Conservation (phyloP, 768 basidiomycete genomes). For the Sutorius australiensis region DNA sequence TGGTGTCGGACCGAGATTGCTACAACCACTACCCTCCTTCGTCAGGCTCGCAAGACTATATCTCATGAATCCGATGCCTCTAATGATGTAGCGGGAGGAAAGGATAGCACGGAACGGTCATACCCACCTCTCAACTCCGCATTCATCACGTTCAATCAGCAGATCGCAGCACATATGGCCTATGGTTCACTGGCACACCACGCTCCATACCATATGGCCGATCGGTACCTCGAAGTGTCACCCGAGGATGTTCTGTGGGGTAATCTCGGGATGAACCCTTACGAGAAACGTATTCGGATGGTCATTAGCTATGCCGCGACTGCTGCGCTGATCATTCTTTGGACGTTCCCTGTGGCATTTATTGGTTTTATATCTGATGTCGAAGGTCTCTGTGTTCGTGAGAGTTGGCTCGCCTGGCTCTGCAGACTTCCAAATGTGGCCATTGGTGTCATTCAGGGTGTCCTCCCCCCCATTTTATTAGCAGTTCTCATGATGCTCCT, state of each 20-base stretch:
- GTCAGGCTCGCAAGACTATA: slow-evolving; percentile 41
- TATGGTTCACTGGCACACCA: slow-evolving; percentile 73
- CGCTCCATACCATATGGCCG: slow-evolving; percentile 77
- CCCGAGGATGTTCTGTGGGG: slow-evolving; percentile 91
- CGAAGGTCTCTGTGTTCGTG: slow-evolving; percentile 56
- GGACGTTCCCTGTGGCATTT: slow-evolving; percentile 85
- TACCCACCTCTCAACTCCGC: slow-evolving; percentile 68
- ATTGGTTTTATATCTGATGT: slow-evolving; percentile 87
- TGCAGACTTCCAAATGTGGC: slow-evolving; percentile 62
- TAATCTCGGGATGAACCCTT: slow-evolving; percentile 86
- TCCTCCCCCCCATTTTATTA: slow-evolving; percentile 81
- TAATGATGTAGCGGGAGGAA: slow-evolving; percentile 17
- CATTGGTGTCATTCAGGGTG: slow-evolving; percentile 84
- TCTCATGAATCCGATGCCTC: slow-evolving; percentile 21
- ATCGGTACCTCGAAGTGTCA: slow-evolving; percentile 74
- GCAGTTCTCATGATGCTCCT: slow-evolving; percentile 91
- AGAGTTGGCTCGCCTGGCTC: slow-evolving; percentile 80
- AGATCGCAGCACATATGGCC: slow-evolving; percentile 90
- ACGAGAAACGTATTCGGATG: slow-evolving; percentile 68
- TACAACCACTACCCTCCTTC: slow-evolving; percentile 48
- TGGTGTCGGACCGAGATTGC: slow-evolving; percentile 80
- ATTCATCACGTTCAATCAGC: slow-evolving; percentile 88
- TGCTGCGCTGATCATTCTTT: slow-evolving; percentile 76
- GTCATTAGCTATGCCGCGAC: slow-evolving; percentile 73
- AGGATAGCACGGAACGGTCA: slow-evolving; percentile 21